Evolutionary conservation across 768 basidiomycete species (phyloP).

Genomic region (Lactarius evosmus): DNA sequence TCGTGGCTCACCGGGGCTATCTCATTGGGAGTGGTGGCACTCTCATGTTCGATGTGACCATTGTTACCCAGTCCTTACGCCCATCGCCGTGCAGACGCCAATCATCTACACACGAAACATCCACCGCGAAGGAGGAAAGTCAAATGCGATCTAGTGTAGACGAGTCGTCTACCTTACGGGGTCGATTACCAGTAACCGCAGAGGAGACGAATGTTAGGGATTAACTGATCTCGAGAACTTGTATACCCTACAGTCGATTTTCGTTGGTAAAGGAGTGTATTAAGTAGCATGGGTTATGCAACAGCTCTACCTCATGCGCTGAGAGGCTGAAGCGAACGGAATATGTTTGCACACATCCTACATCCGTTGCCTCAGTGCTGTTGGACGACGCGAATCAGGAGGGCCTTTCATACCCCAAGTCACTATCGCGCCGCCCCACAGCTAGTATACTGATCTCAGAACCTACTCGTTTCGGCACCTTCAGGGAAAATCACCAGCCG

Average conservation of each 20-base stretch:
- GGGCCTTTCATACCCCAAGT: too few relatives aligned
- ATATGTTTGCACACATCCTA: too few relatives aligned
- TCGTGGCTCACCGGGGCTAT: conserved; percentile 49
- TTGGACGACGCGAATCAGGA: too few relatives aligned
- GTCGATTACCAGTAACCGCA: conserved; percentile 23
- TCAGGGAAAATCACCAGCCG: background rate
- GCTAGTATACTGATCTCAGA: background rate
- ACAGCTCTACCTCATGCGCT: background rate
- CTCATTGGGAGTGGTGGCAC: conserved; percentile 92
- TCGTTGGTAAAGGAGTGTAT: background rate
- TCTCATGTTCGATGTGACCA: conserved; percentile 87
- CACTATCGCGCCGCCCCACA: background rate
- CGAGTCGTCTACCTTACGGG: conserved; percentile 22
- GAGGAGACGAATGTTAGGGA: conserved; percentile 18
- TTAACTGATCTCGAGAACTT: background rate
- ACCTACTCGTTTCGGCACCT: background rate
- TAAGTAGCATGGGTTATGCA: background rate
- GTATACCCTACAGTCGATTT: background rate
- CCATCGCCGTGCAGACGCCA: conserved; percentile 32
- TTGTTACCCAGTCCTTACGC: conserved; percentile 75
- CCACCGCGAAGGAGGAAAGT: conserved; percentile 33
- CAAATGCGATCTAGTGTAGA: conserved; percentile 22
- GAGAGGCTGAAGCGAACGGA: background rate
- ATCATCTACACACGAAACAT: conserved; percentile 28
- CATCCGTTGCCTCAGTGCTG: too few relatives aligned